phyloP scores from a whole-genome alignment of 306 rosid species.

The Mucuna pruriens region DNA sequence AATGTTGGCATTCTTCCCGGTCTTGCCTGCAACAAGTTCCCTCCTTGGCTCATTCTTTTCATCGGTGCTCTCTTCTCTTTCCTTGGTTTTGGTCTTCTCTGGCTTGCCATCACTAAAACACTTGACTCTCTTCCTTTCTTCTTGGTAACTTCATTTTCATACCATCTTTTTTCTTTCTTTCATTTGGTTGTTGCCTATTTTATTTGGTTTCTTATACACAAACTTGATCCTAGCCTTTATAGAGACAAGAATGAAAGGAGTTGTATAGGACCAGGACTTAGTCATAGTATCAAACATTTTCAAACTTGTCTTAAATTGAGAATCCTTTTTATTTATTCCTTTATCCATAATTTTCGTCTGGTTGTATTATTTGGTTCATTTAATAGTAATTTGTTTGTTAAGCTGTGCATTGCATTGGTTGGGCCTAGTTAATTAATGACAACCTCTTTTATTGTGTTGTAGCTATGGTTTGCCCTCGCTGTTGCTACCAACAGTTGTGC shows the following conservation, averaged over 20 bases:
- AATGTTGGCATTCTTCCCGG: constrained; percentile 84
- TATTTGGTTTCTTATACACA: not conserved
- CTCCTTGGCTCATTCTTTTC: constrained; percentile 74
- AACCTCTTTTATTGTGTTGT: constrained; percentile 29
- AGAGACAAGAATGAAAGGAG: not conserved
- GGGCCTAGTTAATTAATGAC: not conserved
- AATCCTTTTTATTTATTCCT: not conserved
- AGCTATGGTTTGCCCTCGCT: constrained; percentile 74
- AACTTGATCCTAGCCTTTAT: not conserved
- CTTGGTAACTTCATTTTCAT: constrained; percentile 50
- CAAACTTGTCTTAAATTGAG: constrained; percentile 14
- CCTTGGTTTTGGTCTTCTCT: constrained; percentile 66
- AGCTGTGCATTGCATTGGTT: not conserved
- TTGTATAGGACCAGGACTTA: not conserved
- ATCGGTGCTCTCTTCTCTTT: constrained; percentile 66
- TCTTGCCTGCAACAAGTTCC: constrained; percentile 68
- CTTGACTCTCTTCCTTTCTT: constrained; percentile 59
- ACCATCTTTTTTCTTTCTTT: not conserved
- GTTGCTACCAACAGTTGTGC: constrained; percentile 78
- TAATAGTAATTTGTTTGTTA: not conserved
- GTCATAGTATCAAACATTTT: not conserved
- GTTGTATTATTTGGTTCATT: not conserved
- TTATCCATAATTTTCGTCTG: not conserved
- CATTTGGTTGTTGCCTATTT: not conserved
- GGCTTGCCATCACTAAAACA: constrained; percentile 58